Base-by-base conservation (phyloP, 495 filamentous ascomycete species). In the Penicillium silybi region DNA sequence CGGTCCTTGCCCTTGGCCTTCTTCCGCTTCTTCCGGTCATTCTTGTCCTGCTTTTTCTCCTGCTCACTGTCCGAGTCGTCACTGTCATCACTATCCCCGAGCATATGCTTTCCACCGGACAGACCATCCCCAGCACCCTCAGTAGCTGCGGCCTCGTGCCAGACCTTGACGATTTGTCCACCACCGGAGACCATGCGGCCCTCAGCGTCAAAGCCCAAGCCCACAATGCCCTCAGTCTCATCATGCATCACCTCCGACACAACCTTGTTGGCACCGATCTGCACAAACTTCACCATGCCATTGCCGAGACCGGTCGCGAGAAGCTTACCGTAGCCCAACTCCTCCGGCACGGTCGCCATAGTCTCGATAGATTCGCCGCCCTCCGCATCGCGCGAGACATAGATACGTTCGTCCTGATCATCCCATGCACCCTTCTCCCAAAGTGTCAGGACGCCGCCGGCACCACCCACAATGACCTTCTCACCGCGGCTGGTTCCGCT, bases 401-500 rank as follows among this genome's bases (percentile, higher is more conserved):
- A 80, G 52, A 97, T 84, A 4, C 90, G 81, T 65, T 95, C 90
- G 54, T 93, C 88, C 65, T 95, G 90, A 68, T 96, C 92, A 59
- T 95, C 91, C 92, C 93, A 97, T 1, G 84, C 79, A 1, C 92
- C 93, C 56, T 82, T 86, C 61, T 97, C 91, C 93, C 93, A 98
- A 2, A 97, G 74, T 9, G 92, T 95, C 54, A 97, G 58, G 5
- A 95, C 80, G 15, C 93, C 93, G 8, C 78, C 82, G 10, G 84
- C 82, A 13, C 85, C 87, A 26, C 93, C 93, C 2, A 95, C 84
- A 1, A 91, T 67, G 1, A 95, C 74, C 59, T 95, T 89, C 57
- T 87, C 80, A 2, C 87, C 88, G 20, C 84, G 83, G 49, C 71
- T 80, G 20, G 70, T 74, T 46, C 85, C 83, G 17, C 81, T 75